These are phyloP conservation scores for Globisporangium barbulae DNA, from an alignment of 352 stramenopile genomes.

Conservation along the genomic window DNA sequence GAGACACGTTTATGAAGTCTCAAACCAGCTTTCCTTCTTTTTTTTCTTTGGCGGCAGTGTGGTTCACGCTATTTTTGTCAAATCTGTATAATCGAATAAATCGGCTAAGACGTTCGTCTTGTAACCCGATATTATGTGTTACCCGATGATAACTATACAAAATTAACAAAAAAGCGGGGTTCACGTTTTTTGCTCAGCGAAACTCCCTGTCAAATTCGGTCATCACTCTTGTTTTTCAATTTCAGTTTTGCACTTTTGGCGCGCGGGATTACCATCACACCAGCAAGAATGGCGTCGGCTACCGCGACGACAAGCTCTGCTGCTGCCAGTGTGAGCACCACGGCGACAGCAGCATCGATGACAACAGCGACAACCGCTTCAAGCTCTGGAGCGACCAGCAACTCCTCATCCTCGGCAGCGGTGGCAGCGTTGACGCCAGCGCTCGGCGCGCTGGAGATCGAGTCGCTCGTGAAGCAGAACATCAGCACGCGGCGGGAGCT, in stretches of 20 bases:
- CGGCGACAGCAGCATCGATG: neutral
- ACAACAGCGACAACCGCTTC: neutral
- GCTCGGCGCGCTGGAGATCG: slow-evolving; percentile 29
- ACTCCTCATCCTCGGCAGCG: neutral
- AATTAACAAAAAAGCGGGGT: too few species aligned
- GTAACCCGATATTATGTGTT: too few species aligned
- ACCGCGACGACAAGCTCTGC: neutral
- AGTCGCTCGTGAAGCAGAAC: slow-evolving; percentile 40
- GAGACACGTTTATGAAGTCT: too few species aligned
- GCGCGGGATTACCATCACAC: neutral
- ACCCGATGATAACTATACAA: too few species aligned
- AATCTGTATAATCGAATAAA: too few species aligned
- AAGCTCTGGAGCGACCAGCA: neutral
- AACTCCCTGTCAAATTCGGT: too few species aligned
- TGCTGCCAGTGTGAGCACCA: neutral
- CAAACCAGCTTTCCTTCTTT: too few species aligned
- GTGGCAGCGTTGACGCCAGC: neutral
- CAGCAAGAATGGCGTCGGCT: neutral
- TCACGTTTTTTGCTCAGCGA: too few species aligned
- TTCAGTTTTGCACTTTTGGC: neutral
- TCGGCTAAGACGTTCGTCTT: too few species aligned
- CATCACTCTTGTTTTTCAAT: too few species aligned
- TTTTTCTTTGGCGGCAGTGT: too few species aligned
- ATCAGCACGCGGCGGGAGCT: slow-evolving; percentile 40
- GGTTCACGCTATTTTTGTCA: too few species aligned